These are phyloP conservation scores for Metschnikowia noctiluminum DNA, from an alignment of 805 yeast species.

Conservation along the genomic window DNA sequence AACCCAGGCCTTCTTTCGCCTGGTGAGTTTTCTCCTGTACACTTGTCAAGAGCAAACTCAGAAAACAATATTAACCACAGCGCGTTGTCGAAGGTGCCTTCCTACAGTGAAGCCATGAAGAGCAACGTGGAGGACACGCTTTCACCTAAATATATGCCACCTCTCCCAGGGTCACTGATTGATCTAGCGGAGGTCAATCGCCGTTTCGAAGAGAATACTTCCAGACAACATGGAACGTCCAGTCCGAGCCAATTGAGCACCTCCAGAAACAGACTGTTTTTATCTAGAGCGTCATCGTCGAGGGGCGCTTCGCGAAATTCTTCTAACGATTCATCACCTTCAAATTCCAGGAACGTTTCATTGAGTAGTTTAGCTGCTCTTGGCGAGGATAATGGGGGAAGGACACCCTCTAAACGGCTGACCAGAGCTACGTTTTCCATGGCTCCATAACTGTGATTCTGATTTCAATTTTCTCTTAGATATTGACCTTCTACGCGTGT, in stretches of 20 bases:
- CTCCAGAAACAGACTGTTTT: constrained; percentile 18
- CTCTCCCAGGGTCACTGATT: constrained; percentile 40
- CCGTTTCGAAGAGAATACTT: constrained; percentile 24
- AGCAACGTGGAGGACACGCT: constrained; percentile 48
- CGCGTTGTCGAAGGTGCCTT: constrained; percentile 63
- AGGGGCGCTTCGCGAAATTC: constrained; percentile 21
- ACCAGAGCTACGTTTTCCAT: constrained; percentile 16
- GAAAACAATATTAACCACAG: constrained; percentile 28
- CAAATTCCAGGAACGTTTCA: constrained; percentile 75
- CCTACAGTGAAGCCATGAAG: constrained; percentile 76
- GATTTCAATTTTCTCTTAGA: background rate
- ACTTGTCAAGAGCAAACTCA: constrained; percentile 60
- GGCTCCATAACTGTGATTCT: constrained; percentile 4
- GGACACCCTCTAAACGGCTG: constrained; percentile 6
- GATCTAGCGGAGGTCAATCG: constrained; percentile 30
- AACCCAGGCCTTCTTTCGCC: constrained; percentile 26
- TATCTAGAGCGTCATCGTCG: constrained; percentile 26
- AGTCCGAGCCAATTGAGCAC: constrained; percentile 2
- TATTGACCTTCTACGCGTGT: background rate
- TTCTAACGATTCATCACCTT: constrained; percentile 48
- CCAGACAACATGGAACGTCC: constrained; percentile 1
- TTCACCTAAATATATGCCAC: constrained; percentile 72
- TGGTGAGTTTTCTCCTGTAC: constrained; percentile 48
- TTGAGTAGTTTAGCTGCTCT: constrained; percentile 22
- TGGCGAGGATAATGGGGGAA: constrained; percentile 1